Percentiles rank a stretch among this genome's conserved stretches.
Conservation (phyloP, 352 stramenopile species). For the Peronospora belbahrii region DNA sequence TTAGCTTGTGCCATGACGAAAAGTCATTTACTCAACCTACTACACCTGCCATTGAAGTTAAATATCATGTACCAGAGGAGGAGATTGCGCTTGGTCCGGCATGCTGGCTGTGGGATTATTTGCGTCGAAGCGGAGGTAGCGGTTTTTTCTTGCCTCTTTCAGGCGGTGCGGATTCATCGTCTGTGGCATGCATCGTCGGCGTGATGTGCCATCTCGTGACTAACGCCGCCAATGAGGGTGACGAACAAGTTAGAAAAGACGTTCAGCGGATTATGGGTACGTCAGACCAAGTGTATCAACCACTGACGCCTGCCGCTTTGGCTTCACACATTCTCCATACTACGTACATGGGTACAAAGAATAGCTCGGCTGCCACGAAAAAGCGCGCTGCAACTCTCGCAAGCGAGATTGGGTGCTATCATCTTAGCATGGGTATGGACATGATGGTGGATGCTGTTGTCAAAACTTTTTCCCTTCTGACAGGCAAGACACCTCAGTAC, state of each 20-base stretch:
- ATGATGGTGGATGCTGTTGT: slow-evolving; percentile 88
- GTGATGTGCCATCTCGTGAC: slow-evolving; percentile 96
- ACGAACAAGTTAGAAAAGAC: slow-evolving; percentile 73
- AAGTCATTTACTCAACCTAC: slow-evolving; percentile 29
- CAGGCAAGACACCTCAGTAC: slow-evolving; percentile 89
- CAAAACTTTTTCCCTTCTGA: slow-evolving; percentile 66
- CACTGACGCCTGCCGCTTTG: slow-evolving; percentile 82
- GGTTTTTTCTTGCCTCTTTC: slow-evolving; percentile 96
- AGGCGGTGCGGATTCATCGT: slow-evolving; percentile 94
- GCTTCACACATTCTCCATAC: slow-evolving; percentile 93
- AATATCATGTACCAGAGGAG: slow-evolving; percentile 89
- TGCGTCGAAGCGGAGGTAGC: slow-evolving; percentile 80
- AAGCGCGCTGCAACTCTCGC: slow-evolving; percentile 85
- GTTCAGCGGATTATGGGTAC: slow-evolving; percentile 81
- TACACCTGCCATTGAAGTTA: slow-evolving; percentile 53
- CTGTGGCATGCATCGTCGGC: slow-evolving; percentile 94
- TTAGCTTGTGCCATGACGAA: slow-evolving; percentile 71
- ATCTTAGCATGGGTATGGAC: slow-evolving; percentile 94
- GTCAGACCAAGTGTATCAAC: slow-evolving; percentile 39
- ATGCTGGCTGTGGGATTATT: slow-evolving; percentile 99
- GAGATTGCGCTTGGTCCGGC: slow-evolving; percentile 96
- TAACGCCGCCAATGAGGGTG: slow-evolving; percentile 71
- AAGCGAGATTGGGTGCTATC: slow-evolving; percentile 91
- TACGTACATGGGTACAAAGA: slow-evolving; percentile 96
- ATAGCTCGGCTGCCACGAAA: slow-evolving; percentile 89